These are phyloP conservation scores for Penicillium atrosanguineum DNA, from an alignment of 495 filamentous ascomycete genomes.

Conservation along the genomic window DNA sequence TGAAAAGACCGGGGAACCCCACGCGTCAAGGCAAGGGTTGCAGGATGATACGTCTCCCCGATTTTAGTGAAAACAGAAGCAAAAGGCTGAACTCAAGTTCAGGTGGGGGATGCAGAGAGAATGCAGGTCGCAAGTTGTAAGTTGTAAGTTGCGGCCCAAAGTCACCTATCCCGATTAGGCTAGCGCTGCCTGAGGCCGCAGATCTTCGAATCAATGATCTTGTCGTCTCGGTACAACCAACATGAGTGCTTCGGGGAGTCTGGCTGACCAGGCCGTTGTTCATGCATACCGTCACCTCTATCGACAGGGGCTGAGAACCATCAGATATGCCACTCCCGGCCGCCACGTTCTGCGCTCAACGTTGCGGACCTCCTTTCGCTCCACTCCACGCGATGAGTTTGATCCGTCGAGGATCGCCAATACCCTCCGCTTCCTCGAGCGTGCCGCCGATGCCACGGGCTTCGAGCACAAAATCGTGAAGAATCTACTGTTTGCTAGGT, in stretches of 20 bases:
- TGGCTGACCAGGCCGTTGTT: conserved; percentile 47
- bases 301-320: conserved; percentile 67
- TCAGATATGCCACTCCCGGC: conserved; percentile 76
- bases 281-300: conserved; percentile 80
- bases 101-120: neutral
- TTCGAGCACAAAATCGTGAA: conserved; percentile 80
- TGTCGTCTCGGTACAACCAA: neutral
- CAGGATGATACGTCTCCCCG: conserved; percentile 1
- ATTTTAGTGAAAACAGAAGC: neutral
- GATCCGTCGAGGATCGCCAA: conserved; percentile 60
- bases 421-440: conserved; percentile 74
- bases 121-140: conserved; percentile 8
- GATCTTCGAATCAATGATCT: neutral
- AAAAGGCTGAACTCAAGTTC: neutral
- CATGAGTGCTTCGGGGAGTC: conserved; percentile 14
- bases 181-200: conserved; percentile 24
- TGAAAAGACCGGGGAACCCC: neutral
- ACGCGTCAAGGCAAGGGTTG: neutral
- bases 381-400: conserved; percentile 48
- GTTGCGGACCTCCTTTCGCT: conserved; percentile 71
- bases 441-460: conserved; percentile 62
- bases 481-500: conserved; percentile 64
- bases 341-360: conserved; percentile 63
- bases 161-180: conserved; percentile 20
- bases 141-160: conserved; percentile 26